Evolutionary conservation across 139 green algal species (phyloP).

Genomic region (Chlamydomonas schloesseri): DNA sequence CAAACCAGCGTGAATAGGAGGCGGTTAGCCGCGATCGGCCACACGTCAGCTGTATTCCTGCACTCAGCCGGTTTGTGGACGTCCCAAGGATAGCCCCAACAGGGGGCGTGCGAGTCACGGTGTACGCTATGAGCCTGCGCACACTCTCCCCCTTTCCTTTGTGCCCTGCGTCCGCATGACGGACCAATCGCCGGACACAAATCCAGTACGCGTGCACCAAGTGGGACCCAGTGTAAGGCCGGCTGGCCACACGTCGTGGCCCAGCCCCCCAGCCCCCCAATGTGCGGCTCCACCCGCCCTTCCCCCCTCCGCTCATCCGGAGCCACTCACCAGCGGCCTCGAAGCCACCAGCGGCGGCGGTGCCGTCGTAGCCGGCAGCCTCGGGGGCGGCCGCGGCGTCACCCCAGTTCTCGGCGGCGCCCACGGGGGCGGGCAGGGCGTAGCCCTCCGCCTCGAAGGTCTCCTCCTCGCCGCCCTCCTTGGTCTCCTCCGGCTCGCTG

Average conservation of each 20-base stretch:
- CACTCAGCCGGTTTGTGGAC: too few relatives aligned
- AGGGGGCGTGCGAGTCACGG: too few relatives aligned
- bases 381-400: slow-evolving; percentile 9
- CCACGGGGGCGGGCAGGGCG: slow-evolving; percentile 51
- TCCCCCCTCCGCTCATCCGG: neutral
- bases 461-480: slow-evolving; percentile 79
- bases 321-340: neutral
- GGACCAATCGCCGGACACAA: too few relatives aligned
- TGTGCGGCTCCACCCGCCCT: neutral
- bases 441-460: slow-evolving; percentile 40
- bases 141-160: too few relatives aligned
- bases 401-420: slow-evolving; percentile 69
- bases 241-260: too few relatives aligned
- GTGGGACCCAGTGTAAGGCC: too few relatives aligned
- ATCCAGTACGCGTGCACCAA: too few relatives aligned
- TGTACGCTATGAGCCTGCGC: too few relatives aligned
- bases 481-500: slow-evolving; percentile 92
- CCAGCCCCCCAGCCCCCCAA: neutral
- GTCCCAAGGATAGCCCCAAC: too few relatives aligned
- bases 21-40: too few relatives aligned
- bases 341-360: slow-evolving; percentile 48
- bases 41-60: too few relatives aligned
- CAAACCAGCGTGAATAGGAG: neutral
- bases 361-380: slow-evolving; percentile 47
- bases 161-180: too few relatives aligned